A percentile compares a stretch with the other conserved stretches of the same genome.
phyloP scores from a whole-genome alignment of 352 stramenopile species.

The Peronospora belbahrii region DNA sequence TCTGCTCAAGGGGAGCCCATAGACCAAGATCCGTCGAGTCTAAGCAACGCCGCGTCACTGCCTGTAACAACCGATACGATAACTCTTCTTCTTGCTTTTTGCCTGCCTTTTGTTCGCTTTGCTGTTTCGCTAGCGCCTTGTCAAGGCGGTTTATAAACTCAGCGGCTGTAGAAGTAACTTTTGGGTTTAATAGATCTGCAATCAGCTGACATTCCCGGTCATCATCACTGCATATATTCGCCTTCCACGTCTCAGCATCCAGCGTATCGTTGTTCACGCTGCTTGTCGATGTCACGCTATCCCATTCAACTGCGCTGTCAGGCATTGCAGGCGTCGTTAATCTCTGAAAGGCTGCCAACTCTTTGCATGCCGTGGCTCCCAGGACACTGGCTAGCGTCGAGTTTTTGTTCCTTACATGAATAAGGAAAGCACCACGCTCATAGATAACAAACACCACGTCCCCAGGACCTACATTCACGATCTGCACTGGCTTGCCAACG shows the following conservation, averaged over 20 bases:
- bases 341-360: neutral
- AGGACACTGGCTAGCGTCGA: constrained; percentile 67
- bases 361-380: constrained; percentile 23
- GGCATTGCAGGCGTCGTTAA: constrained; percentile 26
- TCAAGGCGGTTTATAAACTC: constrained; percentile 49
- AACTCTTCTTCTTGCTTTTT: constrained; percentile 18
- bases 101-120: constrained; percentile 17
- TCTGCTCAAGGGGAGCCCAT: constrained; percentile 44
- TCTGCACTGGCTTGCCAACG: constrained; percentile 37
- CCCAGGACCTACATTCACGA: constrained; percentile 45
- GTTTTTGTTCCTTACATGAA: constrained; percentile 64
- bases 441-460: constrained; percentile 56
- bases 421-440: constrained; percentile 53
- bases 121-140: constrained; percentile 30
- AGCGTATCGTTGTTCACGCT: constrained; percentile 24
- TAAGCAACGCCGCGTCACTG: constrained; percentile 54
- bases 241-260: constrained; percentile 40
- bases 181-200: constrained; percentile 36
- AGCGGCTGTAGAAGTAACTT: constrained; percentile 28
- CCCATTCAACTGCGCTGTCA: constrained; percentile 41
- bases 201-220: constrained; percentile 49
- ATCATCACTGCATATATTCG: constrained; percentile 38
- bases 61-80: constrained; percentile 55
- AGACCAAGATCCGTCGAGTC: constrained; percentile 41
- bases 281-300: constrained; percentile 23